Base-by-base conservation (phyloP, 2,329 filamentous ascomycete genomes). In the Akanthomyces uredinophilus region DNA sequence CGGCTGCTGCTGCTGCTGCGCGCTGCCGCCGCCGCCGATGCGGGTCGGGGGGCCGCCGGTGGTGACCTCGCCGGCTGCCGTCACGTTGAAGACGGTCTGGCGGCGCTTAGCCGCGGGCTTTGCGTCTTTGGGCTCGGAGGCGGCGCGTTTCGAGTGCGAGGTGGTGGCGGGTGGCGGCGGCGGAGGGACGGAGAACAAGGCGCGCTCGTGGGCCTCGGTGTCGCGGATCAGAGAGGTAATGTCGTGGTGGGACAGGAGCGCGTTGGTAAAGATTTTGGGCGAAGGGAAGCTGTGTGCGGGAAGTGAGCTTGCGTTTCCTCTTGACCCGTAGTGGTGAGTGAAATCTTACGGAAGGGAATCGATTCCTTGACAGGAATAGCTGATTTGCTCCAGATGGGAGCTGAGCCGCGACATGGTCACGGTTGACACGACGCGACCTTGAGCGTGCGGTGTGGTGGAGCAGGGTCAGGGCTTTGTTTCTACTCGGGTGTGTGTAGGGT, bases 251-350 rank as follows among this genome's bases (percentile, higher is more conserved):
- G 89, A 87, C 54, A 98, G 87, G 44, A 99, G 83, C 39, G 95
- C 92, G 74, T 96, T 97, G 68, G 93, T 95, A 78, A 98, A 99
- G 71, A 95, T 92, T 70, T 91, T 96, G n/a, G 94, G 91, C 2
- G 86, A 86, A 46, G 91, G 91, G 69, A 98, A 98, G 39, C 92
- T 96, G 66, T 7, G 24, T 3, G 43, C 22, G 22, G 11, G 65
- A 54, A 54, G 18, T 22, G n/a, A 18, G 20, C 24, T 20, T 20
- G n/a, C n/a, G 20, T 50, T n/a, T n/a, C 2, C n/a, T 35, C 16
- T n/a, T n/a, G 16, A 18, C 39, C 39, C 5, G 18, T 27, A 41
- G 16, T 54, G 18, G 16, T n/a, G 32, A 35, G 11, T n/a, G 32
- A 20, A 24, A 13, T 70, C 85, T 64, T 77, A 92, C 90, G 88